Conservation (phyloP, 345 rosid species). For the Dipteronia sinensis region DNA sequence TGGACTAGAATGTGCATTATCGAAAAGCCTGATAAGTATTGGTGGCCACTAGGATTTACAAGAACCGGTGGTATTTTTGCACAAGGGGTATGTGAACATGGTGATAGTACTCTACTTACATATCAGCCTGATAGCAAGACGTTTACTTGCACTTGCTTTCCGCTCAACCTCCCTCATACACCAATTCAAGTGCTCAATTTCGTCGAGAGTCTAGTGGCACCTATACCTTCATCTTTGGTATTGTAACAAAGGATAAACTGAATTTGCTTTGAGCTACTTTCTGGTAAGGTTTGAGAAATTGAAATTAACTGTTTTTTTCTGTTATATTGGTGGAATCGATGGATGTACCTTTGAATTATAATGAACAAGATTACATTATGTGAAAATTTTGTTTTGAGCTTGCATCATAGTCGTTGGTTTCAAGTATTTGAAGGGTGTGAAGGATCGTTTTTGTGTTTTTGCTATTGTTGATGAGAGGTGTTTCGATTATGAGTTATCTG, state of each 20-base stretch:
- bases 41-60: conserved; percentile 18
- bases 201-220: conserved; percentile 14
- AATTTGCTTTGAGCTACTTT: background rate
- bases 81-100: conserved; percentile 4
- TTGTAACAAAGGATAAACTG: background rate
- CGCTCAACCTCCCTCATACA: background rate
- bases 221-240: conserved; percentile 6
- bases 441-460: conserved; percentile 14
- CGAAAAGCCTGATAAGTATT: conserved; percentile 10
- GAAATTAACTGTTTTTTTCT: background rate
- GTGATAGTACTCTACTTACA: background rate
- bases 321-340: too few relatives aligned
- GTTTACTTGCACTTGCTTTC: conserved; percentile 14
- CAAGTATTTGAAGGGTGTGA: conserved; percentile 8
- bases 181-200: conserved; percentile 16
- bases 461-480: background rate
- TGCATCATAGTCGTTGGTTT: too few relatives aligned
- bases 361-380: background rate
- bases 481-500: conserved; percentile 8
- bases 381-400: background rate
- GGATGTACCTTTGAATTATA: background rate
- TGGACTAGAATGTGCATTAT: conserved; percentile 10
- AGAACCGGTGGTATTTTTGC: background rate
- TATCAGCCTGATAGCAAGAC: background rate
- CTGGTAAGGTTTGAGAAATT: background rate